These are phyloP conservation scores for Panaeolus papilionaceus DNA, from an alignment of 768 basidiomycete genomes.

Conservation along the genomic window DNA sequence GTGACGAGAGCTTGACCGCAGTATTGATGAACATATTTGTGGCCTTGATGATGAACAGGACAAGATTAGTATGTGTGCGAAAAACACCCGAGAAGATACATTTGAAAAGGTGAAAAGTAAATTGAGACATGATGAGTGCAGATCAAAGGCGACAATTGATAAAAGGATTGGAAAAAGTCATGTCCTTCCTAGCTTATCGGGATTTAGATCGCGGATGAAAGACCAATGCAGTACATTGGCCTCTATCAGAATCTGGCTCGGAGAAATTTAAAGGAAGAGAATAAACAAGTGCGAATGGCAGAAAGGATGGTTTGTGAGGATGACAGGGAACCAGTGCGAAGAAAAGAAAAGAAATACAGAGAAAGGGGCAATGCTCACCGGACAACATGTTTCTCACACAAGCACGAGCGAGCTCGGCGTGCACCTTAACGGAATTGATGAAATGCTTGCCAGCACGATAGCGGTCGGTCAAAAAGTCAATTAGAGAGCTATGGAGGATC, in stretches of 20 bases:
- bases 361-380: conserved; percentile 24
- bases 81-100: background rate
- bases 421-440: conserved; percentile 35
- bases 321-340: background rate
- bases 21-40: conserved; percentile 35
- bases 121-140: background rate
- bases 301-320: background rate
- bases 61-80: background rate
- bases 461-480: conserved; percentile 36
- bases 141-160: background rate
- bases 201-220: background rate
- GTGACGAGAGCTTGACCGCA: conserved; percentile 35
- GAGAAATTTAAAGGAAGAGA: background rate
- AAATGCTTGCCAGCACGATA: conserved; percentile 33
- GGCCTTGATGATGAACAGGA: conserved; percentile 19
- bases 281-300: background rate
- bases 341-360: background rate
- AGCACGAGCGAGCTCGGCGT: conserved; percentile 34
- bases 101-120: background rate
- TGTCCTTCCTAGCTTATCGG: background rate
- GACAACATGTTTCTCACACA: conserved; percentile 31
- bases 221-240: background rate
- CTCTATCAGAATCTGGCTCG: background rate
- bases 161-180: background rate
- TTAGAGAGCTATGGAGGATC: conserved; percentile 32